These are phyloP conservation scores for Hypericum androsaemum DNA, from an alignment of 345 rosid genomes.

Conservation along the genomic window DNA sequence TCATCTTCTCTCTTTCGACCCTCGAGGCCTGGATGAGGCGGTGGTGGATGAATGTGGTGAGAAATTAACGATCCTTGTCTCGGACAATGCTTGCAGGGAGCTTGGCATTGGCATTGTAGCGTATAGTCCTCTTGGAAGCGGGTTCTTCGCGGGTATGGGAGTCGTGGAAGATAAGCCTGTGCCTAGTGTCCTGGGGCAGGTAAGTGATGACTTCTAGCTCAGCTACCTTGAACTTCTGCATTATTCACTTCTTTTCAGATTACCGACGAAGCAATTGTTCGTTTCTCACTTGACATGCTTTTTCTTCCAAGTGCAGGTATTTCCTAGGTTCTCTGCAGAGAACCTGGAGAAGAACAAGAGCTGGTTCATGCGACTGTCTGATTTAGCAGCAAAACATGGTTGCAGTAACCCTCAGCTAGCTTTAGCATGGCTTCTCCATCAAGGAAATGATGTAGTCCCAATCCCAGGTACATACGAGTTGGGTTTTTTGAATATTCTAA, in stretches of 20 bases:
- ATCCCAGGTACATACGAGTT: constrained; percentile 28
- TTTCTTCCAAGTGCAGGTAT: constrained; percentile 10
- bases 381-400: constrained; percentile 28
- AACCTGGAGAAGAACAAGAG: constrained; percentile 40
- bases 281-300: neutral
- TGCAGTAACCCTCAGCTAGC: constrained; percentile 42
- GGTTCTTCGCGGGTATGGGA: constrained; percentile 36
- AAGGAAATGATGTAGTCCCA: constrained; percentile 38
- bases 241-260: no score
- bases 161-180: constrained; percentile 19
- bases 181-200: constrained; percentile 18
- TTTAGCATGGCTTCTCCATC: constrained; percentile 40
- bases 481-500: neutral
- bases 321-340: constrained; percentile 35
- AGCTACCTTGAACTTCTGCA: no score
- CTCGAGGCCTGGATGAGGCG: no score
- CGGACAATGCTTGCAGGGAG: constrained; percentile 14
- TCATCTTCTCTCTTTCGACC: neutral
- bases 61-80: no score
- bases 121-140: constrained; percentile 29
- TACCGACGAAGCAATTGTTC: no score
- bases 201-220: neutral
- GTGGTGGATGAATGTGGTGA: no score
- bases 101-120: constrained; percentile 32
- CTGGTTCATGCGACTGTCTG: constrained; percentile 18